Evolutionary conservation across 2,329 filamentous ascomycete genomes (phyloP).

Genomic region (Ophiocordyceps sinensis): DNA sequence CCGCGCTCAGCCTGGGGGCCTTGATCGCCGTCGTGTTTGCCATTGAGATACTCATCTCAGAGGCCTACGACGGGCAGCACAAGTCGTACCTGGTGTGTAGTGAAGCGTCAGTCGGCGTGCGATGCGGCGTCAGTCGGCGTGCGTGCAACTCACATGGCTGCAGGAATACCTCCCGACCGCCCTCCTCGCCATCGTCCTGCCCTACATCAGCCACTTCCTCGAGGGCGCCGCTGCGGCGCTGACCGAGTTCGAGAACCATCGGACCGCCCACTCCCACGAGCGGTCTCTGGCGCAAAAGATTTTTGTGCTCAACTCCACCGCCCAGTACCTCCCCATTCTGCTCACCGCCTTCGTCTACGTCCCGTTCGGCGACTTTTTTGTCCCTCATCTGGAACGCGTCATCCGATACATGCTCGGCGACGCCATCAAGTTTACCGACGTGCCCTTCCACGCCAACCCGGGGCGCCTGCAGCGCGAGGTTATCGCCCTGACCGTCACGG

Average conservation of each 20-base stretch:
- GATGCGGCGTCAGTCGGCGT: too few species aligned
- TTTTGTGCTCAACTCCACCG: constrained; percentile 68
- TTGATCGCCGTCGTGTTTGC: constrained; percentile 58
- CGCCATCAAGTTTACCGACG: constrained; percentile 35
- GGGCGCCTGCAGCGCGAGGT: constrained; percentile 55
- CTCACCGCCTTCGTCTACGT: constrained; percentile 70
- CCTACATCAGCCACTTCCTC: constrained; percentile 48
- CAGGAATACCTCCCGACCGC: constrained; percentile 61
- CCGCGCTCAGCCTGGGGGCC: constrained; percentile 43
- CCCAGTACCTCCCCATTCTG: constrained; percentile 62
- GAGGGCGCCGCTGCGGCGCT: constrained; percentile 48
- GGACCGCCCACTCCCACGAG: constrained; percentile 54
- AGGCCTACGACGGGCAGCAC: constrained; percentile 56
- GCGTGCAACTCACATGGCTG: not conserved
- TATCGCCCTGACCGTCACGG: constrained; percentile 61
- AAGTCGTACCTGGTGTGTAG: constrained; percentile 44
- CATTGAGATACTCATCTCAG: constrained; percentile 61
- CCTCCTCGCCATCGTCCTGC: constrained; percentile 51
- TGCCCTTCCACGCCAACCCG: constrained; percentile 49
- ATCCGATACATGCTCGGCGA: constrained; percentile 23
- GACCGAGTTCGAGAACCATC: constrained; percentile 62
- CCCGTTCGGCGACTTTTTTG: constrained; percentile 52
- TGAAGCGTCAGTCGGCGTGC: too few species aligned
- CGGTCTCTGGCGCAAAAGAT: constrained; percentile 59
- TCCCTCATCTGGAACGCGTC: constrained; percentile 52